These are phyloP conservation scores for Trichoderma arundinaceum DNA, from an alignment of 2,329 filamentous ascomycete species.

Conservation along the genomic window DNA sequence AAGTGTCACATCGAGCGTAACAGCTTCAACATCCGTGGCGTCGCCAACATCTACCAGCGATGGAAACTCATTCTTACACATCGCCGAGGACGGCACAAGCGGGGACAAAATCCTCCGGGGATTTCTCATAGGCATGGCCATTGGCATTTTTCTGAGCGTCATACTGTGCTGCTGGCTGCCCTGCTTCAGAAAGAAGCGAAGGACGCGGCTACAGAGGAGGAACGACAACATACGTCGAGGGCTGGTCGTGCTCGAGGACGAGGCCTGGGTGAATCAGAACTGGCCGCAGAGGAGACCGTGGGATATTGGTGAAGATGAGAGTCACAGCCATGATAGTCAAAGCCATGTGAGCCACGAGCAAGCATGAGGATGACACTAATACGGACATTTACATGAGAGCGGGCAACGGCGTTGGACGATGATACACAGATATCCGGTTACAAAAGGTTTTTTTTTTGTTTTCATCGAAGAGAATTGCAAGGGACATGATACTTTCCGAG, in stretches of 20 bases:
- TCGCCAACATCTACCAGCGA: neutral
- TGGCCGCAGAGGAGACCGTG: conserved; percentile 21
- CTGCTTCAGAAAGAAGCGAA: conserved; percentile 37
- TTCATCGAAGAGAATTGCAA: neutral
- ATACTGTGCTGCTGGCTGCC: conserved; percentile 46
- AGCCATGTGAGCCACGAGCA: conserved; percentile 15
- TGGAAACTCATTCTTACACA: conserved; percentile 32
- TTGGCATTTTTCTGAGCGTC: conserved; percentile 43
- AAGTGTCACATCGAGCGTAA: neutral
- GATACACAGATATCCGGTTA: neutral
- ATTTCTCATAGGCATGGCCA: conserved; percentile 44
- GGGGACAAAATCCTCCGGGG: conserved; percentile 44
- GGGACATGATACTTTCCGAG: neutral
- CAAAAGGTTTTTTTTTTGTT: neutral
- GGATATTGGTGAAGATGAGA: conserved; percentile 21
- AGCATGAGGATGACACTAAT: neutral
- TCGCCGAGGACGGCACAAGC: conserved; percentile 41
- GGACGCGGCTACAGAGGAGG: conserved; percentile 31
- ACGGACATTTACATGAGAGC: neutral
- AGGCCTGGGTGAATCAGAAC: conserved; percentile 20
- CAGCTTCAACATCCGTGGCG: neutral
- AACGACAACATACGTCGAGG: conserved; percentile 9
- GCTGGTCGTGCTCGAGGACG: conserved; percentile 12
- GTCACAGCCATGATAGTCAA: neutral
- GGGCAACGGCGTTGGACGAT: neutral